Conservation (phyloP, 1,284 basidiomycete genomes). For the Kwoniella shivajii region DNA sequence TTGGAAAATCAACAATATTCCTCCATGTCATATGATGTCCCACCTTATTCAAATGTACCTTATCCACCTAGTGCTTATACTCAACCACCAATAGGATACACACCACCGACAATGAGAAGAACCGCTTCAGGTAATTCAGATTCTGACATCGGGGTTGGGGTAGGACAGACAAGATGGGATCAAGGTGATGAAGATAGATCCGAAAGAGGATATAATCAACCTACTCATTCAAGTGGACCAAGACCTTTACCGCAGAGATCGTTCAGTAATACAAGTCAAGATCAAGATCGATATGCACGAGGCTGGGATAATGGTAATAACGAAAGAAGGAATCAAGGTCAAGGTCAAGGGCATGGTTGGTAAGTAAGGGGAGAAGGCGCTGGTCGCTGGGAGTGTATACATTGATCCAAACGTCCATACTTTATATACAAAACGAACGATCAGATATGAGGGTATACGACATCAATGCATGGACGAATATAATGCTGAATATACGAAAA, state of each 20-base stretch:
- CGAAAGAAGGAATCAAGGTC: constrained; percentile 7
- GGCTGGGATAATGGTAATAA: not conserved
- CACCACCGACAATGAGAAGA: constrained; percentile 25
- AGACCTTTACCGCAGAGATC: not conserved
- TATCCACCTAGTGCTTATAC: constrained; percentile 28
- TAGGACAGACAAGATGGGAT: constrained; percentile 26
- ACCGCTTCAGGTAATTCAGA: constrained; percentile 16
- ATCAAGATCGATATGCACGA: not conserved
- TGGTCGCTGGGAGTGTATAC: not conserved
- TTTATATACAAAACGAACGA: too few species aligned
- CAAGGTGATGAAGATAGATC: constrained; percentile 7
- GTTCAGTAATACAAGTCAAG: constrained; percentile 1
- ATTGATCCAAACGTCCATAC: too few species aligned
- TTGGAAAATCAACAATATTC: constrained; percentile 22
- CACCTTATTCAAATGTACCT: constrained; percentile 14
- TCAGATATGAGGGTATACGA: too few species aligned
- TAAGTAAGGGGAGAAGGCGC: not conserved
- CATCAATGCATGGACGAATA: too few species aligned
- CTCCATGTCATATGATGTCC: not conserved
- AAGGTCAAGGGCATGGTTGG: constrained; percentile 9
- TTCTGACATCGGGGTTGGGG: constrained; percentile 3
- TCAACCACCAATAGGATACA: constrained; percentile 27
- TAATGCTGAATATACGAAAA: too few species aligned
- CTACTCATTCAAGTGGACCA: not conserved
- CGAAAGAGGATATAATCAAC: constrained; percentile 5